A percentile compares a stretch with the other conserved stretches of the same genome.
Evolutionary conservation across 306 rosid species (phyloP).

Genomic region (Leucaena leucocephala): DNA sequence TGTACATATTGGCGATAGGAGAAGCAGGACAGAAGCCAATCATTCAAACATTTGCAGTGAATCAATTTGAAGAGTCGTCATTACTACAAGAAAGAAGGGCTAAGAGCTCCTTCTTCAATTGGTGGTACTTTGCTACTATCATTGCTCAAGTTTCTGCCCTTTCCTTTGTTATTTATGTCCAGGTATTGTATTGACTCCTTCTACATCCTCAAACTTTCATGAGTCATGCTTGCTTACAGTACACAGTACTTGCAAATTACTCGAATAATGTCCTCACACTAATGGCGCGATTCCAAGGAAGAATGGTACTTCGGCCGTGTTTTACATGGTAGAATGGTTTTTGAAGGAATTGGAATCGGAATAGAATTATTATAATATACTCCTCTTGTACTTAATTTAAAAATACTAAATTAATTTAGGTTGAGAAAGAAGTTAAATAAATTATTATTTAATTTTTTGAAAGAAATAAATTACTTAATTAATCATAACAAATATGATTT

Average conservation of each 20-base stretch:
- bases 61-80: slow-evolving; percentile 51
- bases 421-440: too few relatives aligned
- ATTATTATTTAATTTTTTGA: too few relatives aligned
- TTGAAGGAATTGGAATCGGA: background rate
- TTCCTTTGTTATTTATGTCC: slow-evolving; percentile 37
- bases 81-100: slow-evolving; percentile 28
- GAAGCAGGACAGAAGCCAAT: slow-evolving; percentile 61
- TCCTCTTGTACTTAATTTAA: too few relatives aligned
- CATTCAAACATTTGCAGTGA: slow-evolving; percentile 61
- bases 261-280: too few relatives aligned
- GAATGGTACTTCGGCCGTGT: too few relatives aligned
- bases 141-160: slow-evolving; percentile 33
- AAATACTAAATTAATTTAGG: too few relatives aligned
- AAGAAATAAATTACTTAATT: too few relatives aligned
- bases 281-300: too few relatives aligned
- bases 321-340: background rate
- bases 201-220: too few relatives aligned
- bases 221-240: too few relatives aligned
- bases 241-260: too few relatives aligned
- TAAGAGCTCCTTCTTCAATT: slow-evolving; percentile 4
- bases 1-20: slow-evolving; percentile 49
- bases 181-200: slow-evolving; percentile 19
- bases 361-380: background rate
- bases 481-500: too few relatives aligned
- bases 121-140: slow-evolving; percentile 35